Base-by-base conservation (phyloP, 2,329 filamentous ascomycete species). In the Paecilomyces fulvus region DNA sequence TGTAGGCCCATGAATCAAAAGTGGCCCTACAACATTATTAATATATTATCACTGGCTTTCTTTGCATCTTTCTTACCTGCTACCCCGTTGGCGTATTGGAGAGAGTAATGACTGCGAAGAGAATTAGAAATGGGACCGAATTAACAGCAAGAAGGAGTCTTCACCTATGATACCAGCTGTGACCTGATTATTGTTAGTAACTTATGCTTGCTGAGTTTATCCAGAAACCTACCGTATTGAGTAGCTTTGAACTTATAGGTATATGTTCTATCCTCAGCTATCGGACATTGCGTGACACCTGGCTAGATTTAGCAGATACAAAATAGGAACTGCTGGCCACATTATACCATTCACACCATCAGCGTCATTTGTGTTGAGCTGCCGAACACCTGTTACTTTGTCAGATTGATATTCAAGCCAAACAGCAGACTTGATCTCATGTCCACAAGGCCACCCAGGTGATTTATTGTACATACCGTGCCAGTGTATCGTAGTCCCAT, bases 1-100 rank as follows among this genome's bases (percentile, higher is more conserved):
- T 3, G 63, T 61, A 51, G 66, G 66, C 3, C 66, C 66, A 53
- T 69, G 65, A 49, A 69, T 64, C 31, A 66, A 61, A 51, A 69
- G 62, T 17, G 66, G 65, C 2, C 66, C 66, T 30, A 58, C 52
- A 11, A 74, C 56, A 6, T 63, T 64, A 49, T 65, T 63, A 25
- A 57, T 62, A 50, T 65, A 64, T 53, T 65, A 63, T 30, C 62
- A 49, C 25, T 17, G 58, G 6, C 46, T 12, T 53, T 64, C 11
- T 28, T 21, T 17, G 9, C 4, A n/a, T 20, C 6, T 54, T 20
- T n/a, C 12, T 49, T 54, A 49, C 37, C 52, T 17, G 52, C 52
- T 3, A 54, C 52, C 30, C 37, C 52, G 11, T 49, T 49, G 8
- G 37, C 23, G 21, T 49, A 54, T 49, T 54, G 52, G 11, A 54